These are phyloP conservation scores for Cryptococcus depauperatus DNA, from an alignment of 1,284 basidiomycete genomes.

Conservation along the genomic window DNA sequence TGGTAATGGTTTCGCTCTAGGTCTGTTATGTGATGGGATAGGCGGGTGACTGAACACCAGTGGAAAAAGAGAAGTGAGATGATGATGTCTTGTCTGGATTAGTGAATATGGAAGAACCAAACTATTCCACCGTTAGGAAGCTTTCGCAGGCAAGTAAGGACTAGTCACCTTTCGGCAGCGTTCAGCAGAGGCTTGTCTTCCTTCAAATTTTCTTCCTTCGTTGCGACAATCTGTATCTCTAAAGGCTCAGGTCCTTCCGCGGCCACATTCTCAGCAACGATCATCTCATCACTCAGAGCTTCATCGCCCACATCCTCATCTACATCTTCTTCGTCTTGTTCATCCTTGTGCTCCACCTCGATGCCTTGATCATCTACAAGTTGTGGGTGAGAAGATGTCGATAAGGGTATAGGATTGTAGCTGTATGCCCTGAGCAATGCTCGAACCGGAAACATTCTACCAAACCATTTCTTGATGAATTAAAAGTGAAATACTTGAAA, in stretches of 20 bases:
- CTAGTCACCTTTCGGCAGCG: neutral
- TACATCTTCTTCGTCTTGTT: constrained; percentile 4
- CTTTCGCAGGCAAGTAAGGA: neutral
- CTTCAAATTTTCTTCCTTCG: no score
- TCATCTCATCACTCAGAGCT: constrained; percentile 7
- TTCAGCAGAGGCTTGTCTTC: constrained; percentile 24
- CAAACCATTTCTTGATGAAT: neutral
- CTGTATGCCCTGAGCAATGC: constrained; percentile 9
- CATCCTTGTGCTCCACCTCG: constrained; percentile 21
- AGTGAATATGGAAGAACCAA: constrained; percentile 35
- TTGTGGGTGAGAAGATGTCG: constrained; percentile 26
- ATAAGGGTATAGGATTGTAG: constrained; percentile 21
- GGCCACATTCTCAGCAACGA: constrained; percentile 12
- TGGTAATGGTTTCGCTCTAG: constrained; percentile 26
- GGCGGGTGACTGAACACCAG: constrained; percentile 39
- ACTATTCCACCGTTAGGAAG: no score
- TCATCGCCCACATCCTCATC: constrained; percentile 14
- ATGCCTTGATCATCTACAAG: constrained; percentile 26
- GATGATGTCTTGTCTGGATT: constrained; percentile 31
- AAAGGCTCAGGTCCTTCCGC: neutral
- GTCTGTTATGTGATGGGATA: constrained; percentile 32
- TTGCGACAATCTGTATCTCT: no score
- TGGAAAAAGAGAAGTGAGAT: constrained; percentile 36
- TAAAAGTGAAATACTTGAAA: neutral
- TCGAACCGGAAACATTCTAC: constrained; percentile 1